Evolutionary conservation across 2,329 filamentous ascomycete species (phyloP).

Genomic region (Xylaria digitata): DNA sequence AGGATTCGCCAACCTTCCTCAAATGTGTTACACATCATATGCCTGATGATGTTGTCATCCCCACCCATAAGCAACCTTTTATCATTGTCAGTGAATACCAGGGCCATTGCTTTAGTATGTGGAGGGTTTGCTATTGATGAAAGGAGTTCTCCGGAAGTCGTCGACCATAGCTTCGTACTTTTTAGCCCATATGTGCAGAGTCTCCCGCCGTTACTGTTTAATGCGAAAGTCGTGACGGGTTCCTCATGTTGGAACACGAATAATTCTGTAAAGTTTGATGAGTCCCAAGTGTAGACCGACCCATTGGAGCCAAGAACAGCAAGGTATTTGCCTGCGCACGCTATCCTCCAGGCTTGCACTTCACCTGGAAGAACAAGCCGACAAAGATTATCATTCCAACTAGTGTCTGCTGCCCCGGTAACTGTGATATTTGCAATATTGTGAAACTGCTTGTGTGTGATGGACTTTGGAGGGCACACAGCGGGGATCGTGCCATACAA

Average conservation of each 20-base stretch:
- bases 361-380: conserved; percentile 26
- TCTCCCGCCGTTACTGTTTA: conserved; percentile 27
- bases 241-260: conserved; percentile 13
- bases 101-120: not conserved
- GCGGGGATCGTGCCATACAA: conserved; percentile 6
- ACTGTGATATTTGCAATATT: conserved; percentile 4
- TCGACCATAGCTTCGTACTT: conserved; percentile 32
- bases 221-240: conserved; percentile 7
- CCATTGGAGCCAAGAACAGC: conserved; percentile 21
- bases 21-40: not conserved
- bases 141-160: conserved; percentile 23
- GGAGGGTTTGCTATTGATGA: conserved; percentile 7
- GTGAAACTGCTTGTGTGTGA: conserved; percentile 15
- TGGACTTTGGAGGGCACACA: conserved; percentile 14
- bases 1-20: conserved; percentile 12
- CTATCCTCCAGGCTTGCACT: conserved; percentile 22
- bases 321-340: conserved; percentile 27
- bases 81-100: conserved; percentile 11
- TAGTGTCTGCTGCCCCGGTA: not conserved
- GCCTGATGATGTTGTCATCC: conserved; percentile 18
- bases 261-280: not conserved
- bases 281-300: conserved; percentile 20
- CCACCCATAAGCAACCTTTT: conserved; percentile 3
- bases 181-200: conserved; percentile 31
- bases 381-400: conserved; percentile 33